A percentile compares a stretch with the other conserved stretches of the same genome.
Evolutionary conservation across 2,329 filamentous ascomycete species (phyloP).

Genomic region (Teratosphaeria viscida): DNA sequence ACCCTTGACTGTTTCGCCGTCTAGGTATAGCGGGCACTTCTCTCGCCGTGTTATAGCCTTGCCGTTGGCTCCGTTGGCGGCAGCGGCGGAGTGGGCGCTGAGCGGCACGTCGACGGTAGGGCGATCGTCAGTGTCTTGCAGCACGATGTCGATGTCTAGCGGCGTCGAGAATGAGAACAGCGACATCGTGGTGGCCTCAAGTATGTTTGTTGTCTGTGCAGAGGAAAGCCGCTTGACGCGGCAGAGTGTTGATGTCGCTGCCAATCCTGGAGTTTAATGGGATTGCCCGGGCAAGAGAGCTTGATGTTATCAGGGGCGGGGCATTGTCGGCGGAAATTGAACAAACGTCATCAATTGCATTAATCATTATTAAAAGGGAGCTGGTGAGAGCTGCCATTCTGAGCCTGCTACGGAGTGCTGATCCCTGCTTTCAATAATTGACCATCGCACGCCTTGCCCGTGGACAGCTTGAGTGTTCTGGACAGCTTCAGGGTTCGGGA

Average conservation of each 20-base stretch:
- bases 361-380: no score
- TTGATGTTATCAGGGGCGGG: no score
- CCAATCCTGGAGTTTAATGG: background rate
- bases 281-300: background rate
- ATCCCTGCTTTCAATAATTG: no score
- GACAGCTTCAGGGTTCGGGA: no score
- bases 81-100: slow-evolving; percentile 61
- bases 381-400: no score
- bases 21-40: slow-evolving; percentile 93
- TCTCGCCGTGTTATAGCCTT: slow-evolving; percentile 53
- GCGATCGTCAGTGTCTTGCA: slow-evolving; percentile 88
- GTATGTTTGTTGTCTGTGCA: background rate
- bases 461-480: no score
- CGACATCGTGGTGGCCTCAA: slow-evolving; percentile 54
- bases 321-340: no score
- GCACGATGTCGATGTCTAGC: slow-evolving; percentile 96
- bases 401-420: no score
- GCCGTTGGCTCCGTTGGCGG: background rate
- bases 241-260: background rate
- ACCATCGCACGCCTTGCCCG: no score
- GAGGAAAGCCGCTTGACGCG: background rate
- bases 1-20: slow-evolving; percentile 96
- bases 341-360: no score
- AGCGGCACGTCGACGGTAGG: slow-evolving; percentile 96
- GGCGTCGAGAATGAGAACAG: slow-evolving; percentile 93